Percentiles rank a stretch among this genome's conserved stretches.
These are phyloP conservation scores for Caloboletus inedulis DNA, from an alignment of 1,284 basidiomycete species.

Conservation along the genomic window DNA sequence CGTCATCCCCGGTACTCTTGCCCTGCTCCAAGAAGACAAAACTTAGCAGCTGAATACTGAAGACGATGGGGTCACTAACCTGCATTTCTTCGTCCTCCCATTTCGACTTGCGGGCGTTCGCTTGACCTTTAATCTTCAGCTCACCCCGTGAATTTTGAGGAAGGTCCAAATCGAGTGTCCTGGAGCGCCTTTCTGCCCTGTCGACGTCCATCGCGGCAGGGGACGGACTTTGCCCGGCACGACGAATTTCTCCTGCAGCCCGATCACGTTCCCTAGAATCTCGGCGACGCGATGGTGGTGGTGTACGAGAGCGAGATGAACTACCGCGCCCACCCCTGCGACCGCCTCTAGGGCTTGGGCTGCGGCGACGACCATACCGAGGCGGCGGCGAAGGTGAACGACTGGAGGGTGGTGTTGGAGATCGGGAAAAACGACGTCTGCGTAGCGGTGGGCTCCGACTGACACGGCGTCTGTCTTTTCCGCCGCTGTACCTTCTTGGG, in stretches of 20 bases:
- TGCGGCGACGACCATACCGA: slow-evolving; percentile 33
- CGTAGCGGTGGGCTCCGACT: slow-evolving; percentile 60
- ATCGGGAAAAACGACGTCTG: slow-evolving; percentile 48
- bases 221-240: slow-evolving; percentile 26
- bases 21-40: slow-evolving; percentile 21
- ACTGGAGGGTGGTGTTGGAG: slow-evolving; percentile 37
- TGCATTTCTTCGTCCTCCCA: slow-evolving; percentile 41
- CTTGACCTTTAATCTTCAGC: slow-evolving; percentile 70
- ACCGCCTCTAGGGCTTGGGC: slow-evolving; percentile 36
- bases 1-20: slow-evolving; percentile 7
- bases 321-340: slow-evolving; percentile 28
- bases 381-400: slow-evolving; percentile 42
- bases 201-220: slow-evolving; percentile 47
- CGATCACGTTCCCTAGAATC: slow-evolving; percentile 30
- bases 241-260: slow-evolving; percentile 24
- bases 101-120: slow-evolving; percentile 48
- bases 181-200: slow-evolving; percentile 18
- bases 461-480: slow-evolving; percentile 38
- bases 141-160: slow-evolving; percentile 42
- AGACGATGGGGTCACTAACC: slow-evolving; percentile 25
- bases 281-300: slow-evolving; percentile 27
- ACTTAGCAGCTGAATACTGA: slow-evolving; percentile 3
- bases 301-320: slow-evolving; percentile 29
- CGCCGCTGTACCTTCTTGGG: slow-evolving; percentile 42
- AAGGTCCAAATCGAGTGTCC: slow-evolving; percentile 31